phyloP scores from a whole-genome alignment of 352 stramenopile species.

The Pythium chondricola region DNA sequence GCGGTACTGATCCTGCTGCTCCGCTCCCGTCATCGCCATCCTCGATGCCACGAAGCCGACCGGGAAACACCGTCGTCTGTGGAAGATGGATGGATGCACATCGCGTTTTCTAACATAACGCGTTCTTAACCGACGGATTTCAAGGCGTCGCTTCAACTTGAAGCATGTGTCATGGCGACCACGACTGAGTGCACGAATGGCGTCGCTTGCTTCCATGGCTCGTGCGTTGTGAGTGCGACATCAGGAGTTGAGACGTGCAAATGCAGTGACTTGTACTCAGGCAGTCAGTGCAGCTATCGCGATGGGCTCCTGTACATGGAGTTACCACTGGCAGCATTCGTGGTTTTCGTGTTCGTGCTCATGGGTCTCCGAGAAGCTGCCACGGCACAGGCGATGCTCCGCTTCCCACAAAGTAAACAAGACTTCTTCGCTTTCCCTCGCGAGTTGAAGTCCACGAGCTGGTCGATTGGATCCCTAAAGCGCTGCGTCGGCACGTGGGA shows the following conservation, averaged over 20 bases:
- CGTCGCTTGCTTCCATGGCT: constrained; percentile 42
- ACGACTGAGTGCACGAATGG: too few species aligned
- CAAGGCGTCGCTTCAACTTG: constrained; percentile 1
- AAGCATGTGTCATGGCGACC: too few species aligned
- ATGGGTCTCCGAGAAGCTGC: constrained; percentile 26
- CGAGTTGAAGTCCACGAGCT: constrained; percentile 11
- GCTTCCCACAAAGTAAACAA: constrained; percentile 22
- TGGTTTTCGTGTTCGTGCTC: constrained; percentile 31
- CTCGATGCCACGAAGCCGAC: neutral
- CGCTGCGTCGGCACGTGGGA: constrained; percentile 32
- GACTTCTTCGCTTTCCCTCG: constrained; percentile 52
- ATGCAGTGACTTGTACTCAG: constrained; percentile 42
- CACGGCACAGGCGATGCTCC: constrained; percentile 22
- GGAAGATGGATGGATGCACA: too few species aligned
- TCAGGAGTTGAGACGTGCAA: constrained; percentile 22
- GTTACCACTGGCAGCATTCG: constrained; percentile 31
- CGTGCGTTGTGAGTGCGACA: constrained; percentile 22
- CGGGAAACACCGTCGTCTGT: too few species aligned
- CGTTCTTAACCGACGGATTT: constrained; percentile 11
- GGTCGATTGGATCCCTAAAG: neutral
- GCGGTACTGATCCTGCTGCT: constrained; percentile 24
- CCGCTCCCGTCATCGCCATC: neutral
- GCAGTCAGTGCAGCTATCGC: constrained; percentile 39
- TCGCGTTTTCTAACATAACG: too few species aligned
- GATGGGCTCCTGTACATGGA: constrained; percentile 40